Base-by-base conservation (phyloP, 1,284 basidiomycete genomes). In the Sanguinoderma infundibulare region DNA sequence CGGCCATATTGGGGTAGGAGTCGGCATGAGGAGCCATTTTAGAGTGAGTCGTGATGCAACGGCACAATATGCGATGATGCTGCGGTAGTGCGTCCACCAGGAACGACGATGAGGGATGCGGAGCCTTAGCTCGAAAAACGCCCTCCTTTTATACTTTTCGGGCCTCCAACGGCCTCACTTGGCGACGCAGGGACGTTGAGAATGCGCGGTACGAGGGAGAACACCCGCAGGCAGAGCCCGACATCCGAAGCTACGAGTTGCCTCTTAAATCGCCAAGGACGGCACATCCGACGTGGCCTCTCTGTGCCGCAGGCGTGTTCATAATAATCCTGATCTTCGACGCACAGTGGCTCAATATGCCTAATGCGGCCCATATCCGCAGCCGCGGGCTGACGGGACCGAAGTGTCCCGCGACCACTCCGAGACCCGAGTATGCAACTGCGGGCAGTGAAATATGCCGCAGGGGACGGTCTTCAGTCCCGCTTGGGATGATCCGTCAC, bases 1-100 rank as follows among this genome's bases (percentile, higher is more conserved):
- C 60, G 36, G 55, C 56, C 47, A 69, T 58, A 59, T 67, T 57
- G 35, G 67, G 60, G 46, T 66, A 62, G 49, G 57, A 28, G n/a
- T 51, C 24, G 20, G 60, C 20, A 34, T 42, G 58, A 57, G 44
- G 30, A 22, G 39, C 12, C 54, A 56, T 56, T 22, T 9, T 53
- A 26, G 35, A 32, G 26, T 39, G 36, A n/a, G 44, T 34, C 20
- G 20, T 34, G 30, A 22, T 10, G 12, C 46, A 44, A n/a, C 26
- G 15, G n/a, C 32, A 24, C 20, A 12, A 24, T n/a, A n/a, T n/a
- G n/a, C n/a, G n/a, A 15, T 20, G 34, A 5, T 20, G 30, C n/a
- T 22, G 14, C n/a, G 34, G 8, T 28, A 20, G 28, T n/a, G 46
- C n/a, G n/a, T n/a, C n/a, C 26, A 32, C 7, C 26, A 49, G 28